Evolutionary conservation across 2,329 filamentous ascomycete genomes (phyloP).

Genomic region (Calonectria multiphialidica): DNA sequence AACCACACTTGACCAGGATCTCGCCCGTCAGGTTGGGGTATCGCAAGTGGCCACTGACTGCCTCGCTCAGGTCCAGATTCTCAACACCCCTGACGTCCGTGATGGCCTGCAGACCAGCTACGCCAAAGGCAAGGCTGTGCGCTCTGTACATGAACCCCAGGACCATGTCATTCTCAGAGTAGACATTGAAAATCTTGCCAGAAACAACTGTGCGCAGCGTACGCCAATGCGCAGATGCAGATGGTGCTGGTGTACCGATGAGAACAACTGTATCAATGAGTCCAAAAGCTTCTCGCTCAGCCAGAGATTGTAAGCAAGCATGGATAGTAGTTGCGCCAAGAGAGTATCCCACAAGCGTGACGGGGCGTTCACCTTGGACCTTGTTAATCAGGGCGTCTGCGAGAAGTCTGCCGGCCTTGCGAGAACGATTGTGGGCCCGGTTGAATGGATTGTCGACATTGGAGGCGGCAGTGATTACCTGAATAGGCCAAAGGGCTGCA

Average conservation of each 20-base stretch:
- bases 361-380: conserved; percentile 84
- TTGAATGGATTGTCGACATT: conserved; percentile 86
- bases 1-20: conserved; percentile 66
- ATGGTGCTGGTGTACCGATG: conserved; percentile 84
- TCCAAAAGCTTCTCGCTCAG: conserved; percentile 84
- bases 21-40: conserved; percentile 64
- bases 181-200: conserved; percentile 88
- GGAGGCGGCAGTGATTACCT: conserved; percentile 73
- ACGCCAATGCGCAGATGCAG: conserved; percentile 79
- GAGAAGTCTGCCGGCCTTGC: conserved; percentile 83
- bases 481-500: conserved; percentile 78
- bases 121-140: conserved; percentile 83
- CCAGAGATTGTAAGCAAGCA: conserved; percentile 81
- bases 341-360: conserved; percentile 85
- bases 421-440: conserved; percentile 80
- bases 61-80: conserved; percentile 65
- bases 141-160: conserved; percentile 90
- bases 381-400: conserved; percentile 87
- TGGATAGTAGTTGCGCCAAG: conserved; percentile 87
- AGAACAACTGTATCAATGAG: conserved; percentile 86
- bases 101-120: conserved; percentile 85
- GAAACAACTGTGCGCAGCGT: conserved; percentile 82
- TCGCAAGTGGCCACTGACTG: conserved; percentile 66
- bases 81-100: conserved; percentile 74
- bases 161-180: conserved; percentile 87